Percentiles rank a stretch among this genome's conserved stretches.
Evolutionary conservation across 257 asterid species (phyloP).

Genomic region (Solanum sparsipilum): DNA sequence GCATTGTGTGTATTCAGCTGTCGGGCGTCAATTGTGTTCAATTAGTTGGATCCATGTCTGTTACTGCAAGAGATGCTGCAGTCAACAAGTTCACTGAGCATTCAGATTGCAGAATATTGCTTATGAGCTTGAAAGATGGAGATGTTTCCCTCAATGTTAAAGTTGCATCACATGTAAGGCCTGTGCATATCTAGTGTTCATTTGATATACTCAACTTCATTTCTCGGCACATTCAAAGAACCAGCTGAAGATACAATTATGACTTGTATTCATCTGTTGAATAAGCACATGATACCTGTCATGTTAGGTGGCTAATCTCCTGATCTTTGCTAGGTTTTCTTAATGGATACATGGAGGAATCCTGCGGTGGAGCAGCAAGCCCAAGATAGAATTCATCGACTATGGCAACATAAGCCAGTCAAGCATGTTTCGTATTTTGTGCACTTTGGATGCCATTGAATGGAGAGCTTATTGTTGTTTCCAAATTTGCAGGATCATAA

Average conservation of each 20-base stretch:
- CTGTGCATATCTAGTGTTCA: no score
- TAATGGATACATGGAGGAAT: neutral
- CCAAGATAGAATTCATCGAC: neutral
- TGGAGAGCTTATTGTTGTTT: no score
- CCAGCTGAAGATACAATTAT: no score
- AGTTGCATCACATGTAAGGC: neutral
- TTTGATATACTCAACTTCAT: no score
- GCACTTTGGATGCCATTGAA: no score
- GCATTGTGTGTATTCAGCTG: constrained; percentile 18
- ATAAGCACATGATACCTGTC: no score
- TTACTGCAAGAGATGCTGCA: neutral
- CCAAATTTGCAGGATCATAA: no score
- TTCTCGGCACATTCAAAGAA: no score
- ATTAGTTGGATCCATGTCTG: neutral
- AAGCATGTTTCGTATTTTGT: neutral
- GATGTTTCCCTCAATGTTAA: constrained; percentile 78
- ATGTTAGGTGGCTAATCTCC: no score
- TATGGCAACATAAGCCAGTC: neutral
- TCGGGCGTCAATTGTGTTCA: constrained; percentile 66
- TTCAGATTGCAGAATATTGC: constrained; percentile 7
- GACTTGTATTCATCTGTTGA: no score
- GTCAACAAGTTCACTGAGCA: constrained; percentile 43
- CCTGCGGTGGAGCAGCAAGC: neutral
- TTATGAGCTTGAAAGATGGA: constrained; percentile 84
- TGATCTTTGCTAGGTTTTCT: no score